Evolutionary conservation across 805 yeast species (phyloP), one percentile per base, ranked within the genome.

Genomic region (Pachysolen tannophilus): DNA sequence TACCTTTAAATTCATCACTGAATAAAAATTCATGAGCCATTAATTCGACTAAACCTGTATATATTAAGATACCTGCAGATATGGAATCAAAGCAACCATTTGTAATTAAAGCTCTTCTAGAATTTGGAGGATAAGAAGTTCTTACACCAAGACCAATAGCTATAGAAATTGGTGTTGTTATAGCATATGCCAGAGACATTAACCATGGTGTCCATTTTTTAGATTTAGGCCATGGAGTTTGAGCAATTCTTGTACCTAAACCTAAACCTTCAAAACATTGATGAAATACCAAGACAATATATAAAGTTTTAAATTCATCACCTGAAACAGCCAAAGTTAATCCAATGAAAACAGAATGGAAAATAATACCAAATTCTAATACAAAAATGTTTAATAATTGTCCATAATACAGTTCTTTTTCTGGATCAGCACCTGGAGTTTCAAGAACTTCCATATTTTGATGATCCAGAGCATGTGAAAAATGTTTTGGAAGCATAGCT

Each of bases 261-360:
- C 90, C 90, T 35, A 82, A 65, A 43, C 90, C 90, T 61, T 82
- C 90, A 49, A 82, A 82, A 49, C 76, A 65, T 56, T 82, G 90
- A 56, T 82, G 90, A 67, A 81, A 82, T 5, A 78, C 73, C 27
- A 74, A 43, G 7, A 81, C 90, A 33, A 76, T 62, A 49, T 77
- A 81, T 30, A 82, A 61, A 5, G 82, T 67, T 29, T 58, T 63
- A 52, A 78, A 81, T 48, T 79, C 82, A 8, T 72, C 77, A 30
- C 78, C 82, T 8, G 78, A 53, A 15, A 75, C 71, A 6, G 83
- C 83, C 41, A 81, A 59, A 5, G 82, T 67, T 43, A 81, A 62
- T 28, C 90, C 90, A 43, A 82, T 70, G 58, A 82, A 75, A 2
- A 82, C 78, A 3, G 87, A 79, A 57, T 82, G 90, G 63, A 82